These are phyloP conservation scores for Trematosphaeria pertusa DNA, from an alignment of 2,329 filamentous ascomycete genomes.

Conservation along the genomic window DNA sequence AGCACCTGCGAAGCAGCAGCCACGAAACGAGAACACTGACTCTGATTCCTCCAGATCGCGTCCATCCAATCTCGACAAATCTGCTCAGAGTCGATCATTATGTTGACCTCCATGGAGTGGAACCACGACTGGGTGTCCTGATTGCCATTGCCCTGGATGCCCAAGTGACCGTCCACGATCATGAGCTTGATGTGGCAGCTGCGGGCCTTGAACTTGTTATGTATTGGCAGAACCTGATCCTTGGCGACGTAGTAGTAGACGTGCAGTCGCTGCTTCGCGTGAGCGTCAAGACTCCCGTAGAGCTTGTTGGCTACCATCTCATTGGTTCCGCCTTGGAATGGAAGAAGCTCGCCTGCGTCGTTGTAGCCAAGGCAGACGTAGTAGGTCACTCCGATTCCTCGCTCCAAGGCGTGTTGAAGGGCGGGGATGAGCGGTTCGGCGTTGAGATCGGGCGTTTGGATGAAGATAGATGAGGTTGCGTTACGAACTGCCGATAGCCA, in stretches of 20 bases:
- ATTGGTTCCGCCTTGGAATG: conserved; percentile 77
- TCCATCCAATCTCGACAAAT: conserved; percentile 71
- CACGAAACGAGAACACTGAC: conserved; percentile 8
- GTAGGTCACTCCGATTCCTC: conserved; percentile 71
- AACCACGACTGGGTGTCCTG: conserved; percentile 83
- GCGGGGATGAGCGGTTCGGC: conserved; percentile 71
- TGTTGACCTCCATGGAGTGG: conserved; percentile 78
- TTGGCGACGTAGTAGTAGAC: conserved; percentile 77
- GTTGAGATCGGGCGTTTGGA: conserved; percentile 80
- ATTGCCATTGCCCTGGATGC: conserved; percentile 77
- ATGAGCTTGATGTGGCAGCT: conserved; percentile 81
- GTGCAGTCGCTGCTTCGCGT: conserved; percentile 60
- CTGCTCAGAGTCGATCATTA: conserved; percentile 71
- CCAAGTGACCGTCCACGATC: conserved; percentile 73
- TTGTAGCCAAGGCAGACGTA: conserved; percentile 83
- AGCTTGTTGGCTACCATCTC: conserved; percentile 71
- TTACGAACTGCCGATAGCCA: conserved; percentile 75
- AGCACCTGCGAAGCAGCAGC: not conserved
- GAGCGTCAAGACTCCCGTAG: conserved; percentile 59
- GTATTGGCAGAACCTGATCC: conserved; percentile 72
- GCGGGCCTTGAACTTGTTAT: conserved; percentile 69
- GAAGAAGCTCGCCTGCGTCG: conserved; percentile 76
- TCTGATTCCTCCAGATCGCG: conserved; percentile 69
- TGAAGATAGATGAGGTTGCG: conserved; percentile 71
- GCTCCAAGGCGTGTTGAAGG: conserved; percentile 68